Base-by-base conservation (phyloP, 2,329 filamentous ascomycete genomes). In the Biscogniauxia sp. region DNA sequence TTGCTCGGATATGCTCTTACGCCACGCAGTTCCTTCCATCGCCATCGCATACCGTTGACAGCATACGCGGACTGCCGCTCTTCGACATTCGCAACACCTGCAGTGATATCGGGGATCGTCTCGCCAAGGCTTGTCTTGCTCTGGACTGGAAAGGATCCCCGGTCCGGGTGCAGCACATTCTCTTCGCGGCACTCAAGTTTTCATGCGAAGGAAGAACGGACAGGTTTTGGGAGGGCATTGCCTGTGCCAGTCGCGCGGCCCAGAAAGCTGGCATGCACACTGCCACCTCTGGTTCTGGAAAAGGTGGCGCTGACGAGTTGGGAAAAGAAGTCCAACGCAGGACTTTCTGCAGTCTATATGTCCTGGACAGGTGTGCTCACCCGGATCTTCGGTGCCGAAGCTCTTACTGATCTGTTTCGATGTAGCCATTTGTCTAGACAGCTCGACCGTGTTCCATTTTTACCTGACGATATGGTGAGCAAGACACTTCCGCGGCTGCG, bases 21-120 rank as follows among this genome's bases (percentile, higher is more conserved):
- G 60, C 64, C 1, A 56, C 62, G 3, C 62, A 60, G 26, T 66
- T 64, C 23, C 56, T 67, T 13, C 65, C 65, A 3, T 63, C 64
- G 0, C 59, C 58, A 5, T 54, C 25, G 4, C 58, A 63, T 32
- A 57, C 41, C 7, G 8, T 61, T 4, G 58, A 63, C n/a, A 59
- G n/a, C 1, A 57, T 66, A 5, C 49, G 51, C 1, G 65, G 62
- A 3, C 23, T 67, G 3, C 13, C 54, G 1, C 57, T 67, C 3
- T 5, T 49, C 15, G 60, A 66, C 7, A 59, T 67, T 11, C 51
- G 54, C 4, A 58, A 53, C 4, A 26, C 23, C 7, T 67, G 62
- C 50, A 25, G 41, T 26, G 23, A 55, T 7, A 45, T 64, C 17
- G 60, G 50, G 1, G 32, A 60, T 17, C 20, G 6, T 8, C 57